Percentiles rank a stretch among this genome's conserved stretches.
Conservation (phyloP, 2,329 filamentous ascomycete species). For the Colletotrichum shisoi region DNA sequence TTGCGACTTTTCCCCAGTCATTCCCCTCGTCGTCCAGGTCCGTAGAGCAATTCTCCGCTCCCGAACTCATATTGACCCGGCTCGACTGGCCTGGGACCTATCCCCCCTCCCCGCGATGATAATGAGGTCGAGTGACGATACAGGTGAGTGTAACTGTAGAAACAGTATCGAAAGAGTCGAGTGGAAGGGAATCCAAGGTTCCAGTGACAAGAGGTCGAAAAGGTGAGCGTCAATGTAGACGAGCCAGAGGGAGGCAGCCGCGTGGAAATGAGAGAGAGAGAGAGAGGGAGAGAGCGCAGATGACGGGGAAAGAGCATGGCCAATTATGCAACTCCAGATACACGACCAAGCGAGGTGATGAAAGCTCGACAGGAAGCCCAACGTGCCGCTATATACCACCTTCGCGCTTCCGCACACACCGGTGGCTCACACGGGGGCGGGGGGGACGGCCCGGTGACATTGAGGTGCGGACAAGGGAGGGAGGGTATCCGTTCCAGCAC, state of each 20-base stretch:
- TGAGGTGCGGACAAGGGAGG: slow-evolving; percentile 7
- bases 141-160: not conserved
- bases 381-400: slow-evolving; percentile 27
- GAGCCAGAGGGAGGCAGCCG: not conserved
- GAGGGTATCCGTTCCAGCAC: slow-evolving; percentile 11
- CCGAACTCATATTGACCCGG: not conserved
- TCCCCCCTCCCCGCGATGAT: not conserved
- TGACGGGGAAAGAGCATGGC: not conserved
- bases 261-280: not conserved
- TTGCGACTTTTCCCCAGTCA: slow-evolving; percentile 46
- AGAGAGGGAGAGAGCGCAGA: not conserved
- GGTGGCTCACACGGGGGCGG: not conserved
- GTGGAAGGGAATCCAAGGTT: not conserved
- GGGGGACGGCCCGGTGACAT: slow-evolving; percentile 3
- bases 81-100: not conserved
- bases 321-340: not conserved
- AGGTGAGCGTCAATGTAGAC: not conserved
- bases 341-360: not conserved
- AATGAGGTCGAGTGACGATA: not conserved
- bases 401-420: not conserved
- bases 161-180: slow-evolving; percentile 4
- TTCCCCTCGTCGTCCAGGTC: slow-evolving; percentile 11
- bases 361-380: not conserved
- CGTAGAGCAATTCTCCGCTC: not conserved
- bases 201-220: not conserved